phyloP scores from a whole-genome alignment of 176 grass and related monocot species.

The Oropetium thomaeum region DNA sequence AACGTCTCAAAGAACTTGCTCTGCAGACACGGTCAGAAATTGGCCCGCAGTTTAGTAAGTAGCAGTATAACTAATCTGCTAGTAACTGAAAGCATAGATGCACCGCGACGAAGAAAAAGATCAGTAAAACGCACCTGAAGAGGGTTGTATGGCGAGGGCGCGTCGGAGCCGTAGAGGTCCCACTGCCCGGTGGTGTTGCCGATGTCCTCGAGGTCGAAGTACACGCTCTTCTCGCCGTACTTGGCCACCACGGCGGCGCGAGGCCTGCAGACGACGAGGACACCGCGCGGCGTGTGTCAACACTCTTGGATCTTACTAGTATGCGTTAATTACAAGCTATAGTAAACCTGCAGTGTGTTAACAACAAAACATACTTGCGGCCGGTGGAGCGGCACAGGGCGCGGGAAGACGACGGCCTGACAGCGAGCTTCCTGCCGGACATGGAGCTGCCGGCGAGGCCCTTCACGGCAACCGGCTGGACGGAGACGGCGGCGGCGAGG shows the following conservation, averaged over 20 bases:
- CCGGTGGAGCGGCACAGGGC: conserved; percentile 34
- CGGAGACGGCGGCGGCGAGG: conserved; percentile 66
- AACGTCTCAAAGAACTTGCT: conserved; percentile 99
- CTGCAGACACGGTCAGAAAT: conserved; percentile 34
- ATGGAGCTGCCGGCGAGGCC: conserved; percentile 88
- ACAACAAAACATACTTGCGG: conserved; percentile 37
- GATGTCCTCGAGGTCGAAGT: conserved; percentile 96
- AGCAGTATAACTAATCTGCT: neutral
- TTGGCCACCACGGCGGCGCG: conserved; percentile 70
- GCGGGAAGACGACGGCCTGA: conserved; percentile 44
- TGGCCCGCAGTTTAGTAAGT: neutral
- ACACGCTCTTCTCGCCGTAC: conserved; percentile 98
- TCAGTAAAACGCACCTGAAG: conserved; percentile 53
- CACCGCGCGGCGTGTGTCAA: neutral
- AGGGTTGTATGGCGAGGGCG: conserved; percentile 85
- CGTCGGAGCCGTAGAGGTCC: conserved; percentile 94
- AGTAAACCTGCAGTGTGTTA: neutral
- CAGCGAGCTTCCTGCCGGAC: conserved; percentile 59
- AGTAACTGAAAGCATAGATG: too few species aligned
- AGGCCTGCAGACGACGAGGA: conserved; percentile 19
- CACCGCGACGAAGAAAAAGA: too few species aligned
- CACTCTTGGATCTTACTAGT: neutral
- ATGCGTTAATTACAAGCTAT: neutral
- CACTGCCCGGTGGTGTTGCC: conserved; percentile 93
- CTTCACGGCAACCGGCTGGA: conserved; percentile 66